Evolutionary conservation across 1,139 yeast species (phyloP).

Genomic region (Kluyveromyces sp.): DNA sequence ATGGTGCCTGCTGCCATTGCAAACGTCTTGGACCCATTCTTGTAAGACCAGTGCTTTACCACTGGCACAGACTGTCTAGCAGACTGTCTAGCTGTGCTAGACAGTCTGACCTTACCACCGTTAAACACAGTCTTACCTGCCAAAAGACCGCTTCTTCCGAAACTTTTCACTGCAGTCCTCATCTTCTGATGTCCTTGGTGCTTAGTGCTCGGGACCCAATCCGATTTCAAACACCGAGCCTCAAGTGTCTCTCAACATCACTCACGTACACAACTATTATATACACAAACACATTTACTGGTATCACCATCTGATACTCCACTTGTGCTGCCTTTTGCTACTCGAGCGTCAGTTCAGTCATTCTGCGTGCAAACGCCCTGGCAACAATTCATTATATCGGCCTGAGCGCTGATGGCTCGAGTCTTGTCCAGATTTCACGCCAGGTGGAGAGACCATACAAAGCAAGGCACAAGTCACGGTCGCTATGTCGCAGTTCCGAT

Average conservation of each 20-base stretch:
- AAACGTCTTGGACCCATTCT: not conserved
- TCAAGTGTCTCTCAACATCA: no score
- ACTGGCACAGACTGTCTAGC: not conserved
- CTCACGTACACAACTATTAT: no score
- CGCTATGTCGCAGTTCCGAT: no score
- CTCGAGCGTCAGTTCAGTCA: no score
- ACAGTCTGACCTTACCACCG: not conserved
- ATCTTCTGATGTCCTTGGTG: not conserved
- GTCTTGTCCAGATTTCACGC: not conserved
- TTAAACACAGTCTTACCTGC: not conserved
- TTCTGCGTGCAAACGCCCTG: not conserved
- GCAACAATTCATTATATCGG: no score
- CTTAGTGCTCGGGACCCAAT: not conserved
- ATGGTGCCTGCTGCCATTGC: not conserved
- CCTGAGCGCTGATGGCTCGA: no score
- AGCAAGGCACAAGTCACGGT: not conserved
- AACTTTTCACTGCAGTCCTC: not conserved
- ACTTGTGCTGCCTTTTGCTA: no score
- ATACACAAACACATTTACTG: no score
- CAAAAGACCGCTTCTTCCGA: not conserved
- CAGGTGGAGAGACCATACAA: not conserved
- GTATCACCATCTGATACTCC: no score
- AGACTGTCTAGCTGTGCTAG: slow-evolving; percentile 1
- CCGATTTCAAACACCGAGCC: no score
- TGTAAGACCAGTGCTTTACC: no score